phyloP scores from a whole-genome alignment of 1,284 basidiomycete species.

The Apiotrichum domesticum region DNA sequence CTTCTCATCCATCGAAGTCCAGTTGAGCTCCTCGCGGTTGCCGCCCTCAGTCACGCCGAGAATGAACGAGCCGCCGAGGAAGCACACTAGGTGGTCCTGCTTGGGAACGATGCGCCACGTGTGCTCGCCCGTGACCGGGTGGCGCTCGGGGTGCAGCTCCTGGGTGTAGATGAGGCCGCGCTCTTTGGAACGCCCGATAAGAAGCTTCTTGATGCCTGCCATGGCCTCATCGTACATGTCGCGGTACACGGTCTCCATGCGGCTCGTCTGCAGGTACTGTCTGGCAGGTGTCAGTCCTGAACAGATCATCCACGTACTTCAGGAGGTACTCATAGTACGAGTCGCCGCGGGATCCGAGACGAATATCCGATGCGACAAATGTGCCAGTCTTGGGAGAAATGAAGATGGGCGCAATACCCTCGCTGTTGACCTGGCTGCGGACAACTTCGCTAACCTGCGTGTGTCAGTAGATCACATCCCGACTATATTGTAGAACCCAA shows the following conservation, averaged over 20 bases:
- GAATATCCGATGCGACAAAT: slow-evolving; percentile 69
- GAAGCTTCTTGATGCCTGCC: slow-evolving; percentile 67
- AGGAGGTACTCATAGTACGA: slow-evolving; percentile 91
- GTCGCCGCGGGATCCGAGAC: slow-evolving; percentile 86
- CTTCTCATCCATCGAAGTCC: slow-evolving; percentile 49
- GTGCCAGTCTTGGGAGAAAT: slow-evolving; percentile 64
- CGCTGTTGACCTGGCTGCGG: slow-evolving; percentile 56
- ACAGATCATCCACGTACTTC: slow-evolving; percentile 48
- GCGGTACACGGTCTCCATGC: slow-evolving; percentile 70
- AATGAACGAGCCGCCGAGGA: slow-evolving; percentile 85
- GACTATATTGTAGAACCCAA: background rate
- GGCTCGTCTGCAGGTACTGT: slow-evolving; percentile 55
- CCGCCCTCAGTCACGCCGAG: slow-evolving; percentile 74
- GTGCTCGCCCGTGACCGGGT: slow-evolving; percentile 29
- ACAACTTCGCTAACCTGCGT: slow-evolving; percentile 50
- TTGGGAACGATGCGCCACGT: slow-evolving; percentile 69
- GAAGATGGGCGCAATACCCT: slow-evolving; percentile 78
- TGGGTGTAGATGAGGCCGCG: slow-evolving; percentile 68
- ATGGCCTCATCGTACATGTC: slow-evolving; percentile 85
- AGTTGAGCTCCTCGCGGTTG: slow-evolving; percentile 42
- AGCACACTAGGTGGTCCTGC: slow-evolving; percentile 95
- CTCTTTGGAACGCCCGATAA: slow-evolving; percentile 60
- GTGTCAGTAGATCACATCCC: background rate
- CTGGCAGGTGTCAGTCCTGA: background rate
- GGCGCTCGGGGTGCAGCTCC: slow-evolving; percentile 56